phyloP scores from a whole-genome alignment of 2,329 filamentous ascomycete genomes.

The Alternaria rosae region DNA sequence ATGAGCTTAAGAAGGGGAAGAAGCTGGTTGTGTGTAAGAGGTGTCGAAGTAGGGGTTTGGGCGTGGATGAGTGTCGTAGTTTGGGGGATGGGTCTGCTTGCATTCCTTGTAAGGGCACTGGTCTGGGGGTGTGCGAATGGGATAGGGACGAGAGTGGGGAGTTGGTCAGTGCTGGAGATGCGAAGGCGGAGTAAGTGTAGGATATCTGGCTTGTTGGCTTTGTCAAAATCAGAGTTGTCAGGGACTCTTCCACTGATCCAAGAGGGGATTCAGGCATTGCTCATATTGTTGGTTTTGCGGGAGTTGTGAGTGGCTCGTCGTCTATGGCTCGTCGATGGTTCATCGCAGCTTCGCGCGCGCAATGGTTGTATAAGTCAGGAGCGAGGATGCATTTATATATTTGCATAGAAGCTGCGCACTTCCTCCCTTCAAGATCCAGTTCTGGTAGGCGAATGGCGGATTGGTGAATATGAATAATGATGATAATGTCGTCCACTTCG shows the following conservation, averaged over 20 bases:
- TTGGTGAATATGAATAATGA: neutral
- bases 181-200: neutral
- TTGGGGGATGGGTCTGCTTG: slow-evolving; percentile 27
- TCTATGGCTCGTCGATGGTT: neutral
- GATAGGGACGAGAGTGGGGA: slow-evolving; percentile 2
- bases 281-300: neutral
- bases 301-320: neutral
- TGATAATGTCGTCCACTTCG: neutral
- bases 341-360: neutral
- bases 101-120: slow-evolving; percentile 16
- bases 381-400: neutral
- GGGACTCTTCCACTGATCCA: neutral
- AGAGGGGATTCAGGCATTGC: neutral
- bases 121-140: slow-evolving; percentile 17
- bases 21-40: slow-evolving; percentile 21
- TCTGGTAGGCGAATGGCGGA: neutral
- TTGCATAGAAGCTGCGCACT: neutral
- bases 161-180: neutral
- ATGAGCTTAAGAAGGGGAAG: slow-evolving; percentile 17
- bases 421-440: neutral
- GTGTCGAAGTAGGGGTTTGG: slow-evolving; percentile 14
- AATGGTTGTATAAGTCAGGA: neutral
- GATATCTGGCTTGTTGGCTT: neutral
- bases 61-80: slow-evolving; percentile 21
- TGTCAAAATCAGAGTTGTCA: too few relatives aligned